Evolutionary conservation across 139 green algal genomes (phyloP), one percentile per base, ranked within the genome.

Genomic region (Mesostigma viride): DNA sequence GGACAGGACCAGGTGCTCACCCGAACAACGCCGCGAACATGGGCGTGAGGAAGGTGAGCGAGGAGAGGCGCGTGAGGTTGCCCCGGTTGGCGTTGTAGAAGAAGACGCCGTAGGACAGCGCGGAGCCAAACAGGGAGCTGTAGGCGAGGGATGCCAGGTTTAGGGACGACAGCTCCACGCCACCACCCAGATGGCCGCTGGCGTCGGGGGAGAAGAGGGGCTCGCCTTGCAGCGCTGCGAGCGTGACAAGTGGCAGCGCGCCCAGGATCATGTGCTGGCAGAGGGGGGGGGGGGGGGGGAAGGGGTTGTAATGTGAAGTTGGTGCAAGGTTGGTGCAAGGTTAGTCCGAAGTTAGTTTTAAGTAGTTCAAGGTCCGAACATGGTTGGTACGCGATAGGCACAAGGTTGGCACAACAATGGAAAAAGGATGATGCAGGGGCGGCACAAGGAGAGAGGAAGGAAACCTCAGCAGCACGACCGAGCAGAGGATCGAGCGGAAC

Each of bases 41-140:
- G 24, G 92, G 92, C 1, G 92, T 98, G 17, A 98, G 73, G 75
- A 99, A 99, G 6, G 93, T 99, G 1, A 99, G 75, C 36, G 74
- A 88, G 51, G 79, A 91, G 2, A 98, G 83, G 2, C 82, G 74
- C 8, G 93, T 97, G 1, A 97, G 51, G 48, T 74, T 79, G 3
- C 67, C 68, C 64, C 64, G 75, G 51, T 72, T 81, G 32, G 78
- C 82, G 40, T 82, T 79, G 58, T 76, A 86, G 75, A 88, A 89
- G 57, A 88, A 89, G 5, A 87, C 76, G 5, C 82, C 91, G 75
- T 99, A 99, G 53, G 69, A 83, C 17, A 90, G 85, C 1, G 93
- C 93, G 4, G 88, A 89, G 8, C 93, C 93, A 6, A 99, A 79
- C 26, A 97, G 2, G 0, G 85, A 91, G 0, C 91, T 81, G 70